Conservation (phyloP, 352 stramenopile species). For the Aphanomyces astaci region DNA sequence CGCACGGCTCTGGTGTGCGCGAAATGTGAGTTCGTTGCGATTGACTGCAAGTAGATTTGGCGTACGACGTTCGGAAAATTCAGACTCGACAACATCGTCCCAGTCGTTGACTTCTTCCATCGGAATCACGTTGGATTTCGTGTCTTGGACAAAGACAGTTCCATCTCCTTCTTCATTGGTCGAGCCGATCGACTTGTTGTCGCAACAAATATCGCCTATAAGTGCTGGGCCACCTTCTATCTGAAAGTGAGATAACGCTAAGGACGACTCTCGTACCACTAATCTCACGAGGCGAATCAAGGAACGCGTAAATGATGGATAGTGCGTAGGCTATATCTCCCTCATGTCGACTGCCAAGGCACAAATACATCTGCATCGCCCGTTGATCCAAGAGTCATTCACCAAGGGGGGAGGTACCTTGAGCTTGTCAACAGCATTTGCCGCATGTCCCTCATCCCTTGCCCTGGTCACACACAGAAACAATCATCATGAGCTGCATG, state of each 20-base stretch:
- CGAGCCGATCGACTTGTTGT: too few species aligned
- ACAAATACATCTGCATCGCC: not conserved
- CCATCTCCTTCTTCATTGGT: not conserved
- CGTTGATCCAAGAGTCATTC: not conserved
- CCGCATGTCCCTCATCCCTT: not conserved
- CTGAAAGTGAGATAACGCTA: too few species aligned
- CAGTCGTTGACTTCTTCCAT: not conserved
- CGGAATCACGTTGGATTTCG: constrained; percentile 4
- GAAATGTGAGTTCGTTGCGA: not conserved
- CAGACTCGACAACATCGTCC: not conserved
- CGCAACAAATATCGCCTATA: too few species aligned
- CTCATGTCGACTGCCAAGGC: not conserved
- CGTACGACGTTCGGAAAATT: not conserved
- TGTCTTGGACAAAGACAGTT: not conserved
- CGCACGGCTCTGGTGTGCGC: not conserved
- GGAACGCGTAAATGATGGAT: not conserved
- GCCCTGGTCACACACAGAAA: too few species aligned
- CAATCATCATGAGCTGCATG: too few species aligned
- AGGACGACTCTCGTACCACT: too few species aligned
- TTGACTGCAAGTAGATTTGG: not conserved
- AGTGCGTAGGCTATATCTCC: not conserved
- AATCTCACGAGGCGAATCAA: too few species aligned
- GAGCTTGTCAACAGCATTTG: not conserved
- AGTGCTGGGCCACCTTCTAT: too few species aligned
- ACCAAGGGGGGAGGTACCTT: not conserved